Conservation (phyloP, 169 alveolate species). For the Babesia bigemina region DNA sequence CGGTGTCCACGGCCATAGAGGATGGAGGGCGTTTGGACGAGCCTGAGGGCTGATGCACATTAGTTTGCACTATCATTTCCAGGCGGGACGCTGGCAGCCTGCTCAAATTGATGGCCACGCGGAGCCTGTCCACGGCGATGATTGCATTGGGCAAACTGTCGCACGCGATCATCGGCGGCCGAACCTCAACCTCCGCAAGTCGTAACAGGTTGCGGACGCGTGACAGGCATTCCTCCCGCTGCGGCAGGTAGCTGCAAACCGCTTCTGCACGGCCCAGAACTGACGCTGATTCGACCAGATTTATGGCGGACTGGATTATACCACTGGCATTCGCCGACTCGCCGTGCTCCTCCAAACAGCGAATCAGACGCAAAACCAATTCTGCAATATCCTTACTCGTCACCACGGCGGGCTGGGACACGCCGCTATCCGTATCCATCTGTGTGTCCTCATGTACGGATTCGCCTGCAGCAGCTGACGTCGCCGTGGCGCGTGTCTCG, state of each 20-base stretch:
- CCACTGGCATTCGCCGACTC: neutral
- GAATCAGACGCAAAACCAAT: neutral
- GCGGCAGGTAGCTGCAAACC: conserved; percentile 13
- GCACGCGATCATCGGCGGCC: conserved; percentile 38
- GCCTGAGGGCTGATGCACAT: neutral
- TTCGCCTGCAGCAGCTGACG: neutral
- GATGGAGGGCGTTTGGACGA: neutral
- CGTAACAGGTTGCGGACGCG: neutral
- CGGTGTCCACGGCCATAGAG: neutral
- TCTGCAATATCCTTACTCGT: conserved; percentile 33
- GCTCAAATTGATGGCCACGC: conserved; percentile 35
- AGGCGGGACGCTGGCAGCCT: conserved; percentile 20
- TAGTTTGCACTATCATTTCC: neutral
- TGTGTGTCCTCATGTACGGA: neutral
- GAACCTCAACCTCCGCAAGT: conserved; percentile 5
- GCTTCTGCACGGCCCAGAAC: conserved; percentile 31
- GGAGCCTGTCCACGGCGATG: conserved; percentile 21
- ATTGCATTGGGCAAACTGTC: neutral
- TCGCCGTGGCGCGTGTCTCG: neutral
- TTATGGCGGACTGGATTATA: neutral
- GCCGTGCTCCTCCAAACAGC: conserved; percentile 3
- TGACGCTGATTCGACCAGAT: conserved; percentile 30
- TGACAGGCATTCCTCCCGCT: conserved; percentile 1
- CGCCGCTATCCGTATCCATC: neutral
- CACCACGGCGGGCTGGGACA: neutral